These are phyloP conservation scores for Cucurbita argyrosperma DNA, from an alignment of 306 rosid genomes.

Conservation along the genomic window DNA sequence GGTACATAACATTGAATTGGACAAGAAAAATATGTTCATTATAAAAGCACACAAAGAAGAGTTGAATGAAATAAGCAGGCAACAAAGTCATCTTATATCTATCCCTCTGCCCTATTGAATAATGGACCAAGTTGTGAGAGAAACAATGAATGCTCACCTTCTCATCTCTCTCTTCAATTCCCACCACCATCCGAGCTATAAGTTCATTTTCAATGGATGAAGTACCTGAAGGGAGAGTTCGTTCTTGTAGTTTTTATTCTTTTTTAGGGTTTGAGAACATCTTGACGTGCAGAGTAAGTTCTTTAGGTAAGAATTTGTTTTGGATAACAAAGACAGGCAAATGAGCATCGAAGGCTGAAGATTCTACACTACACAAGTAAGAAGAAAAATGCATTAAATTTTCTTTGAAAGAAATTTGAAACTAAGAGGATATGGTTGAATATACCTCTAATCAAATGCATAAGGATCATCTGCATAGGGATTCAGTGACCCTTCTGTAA, in stretches of 20 bases:
- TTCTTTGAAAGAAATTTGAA: background rate
- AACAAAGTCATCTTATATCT: too few species aligned
- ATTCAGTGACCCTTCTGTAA: constrained; percentile 92
- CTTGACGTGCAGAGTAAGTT: background rate
- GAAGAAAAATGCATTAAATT: background rate
- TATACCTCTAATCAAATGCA: constrained; percentile 87
- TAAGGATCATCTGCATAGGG: constrained; percentile 97
- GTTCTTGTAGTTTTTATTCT: background rate
- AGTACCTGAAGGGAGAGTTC: background rate
- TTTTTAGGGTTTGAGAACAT: background rate
- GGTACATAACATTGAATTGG: background rate
- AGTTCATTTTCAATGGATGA: background rate
- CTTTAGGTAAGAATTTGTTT: background rate
- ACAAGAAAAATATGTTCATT: background rate
- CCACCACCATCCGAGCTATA: background rate
- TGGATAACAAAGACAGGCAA: background rate
- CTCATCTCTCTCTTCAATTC: background rate
- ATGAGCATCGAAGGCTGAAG: background rate
- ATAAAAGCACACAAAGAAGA: background rate
- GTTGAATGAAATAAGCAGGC: background rate
- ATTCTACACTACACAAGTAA: background rate
- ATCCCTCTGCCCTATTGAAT: background rate
- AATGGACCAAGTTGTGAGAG: background rate
- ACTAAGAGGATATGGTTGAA: background rate
- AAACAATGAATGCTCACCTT: background rate